Evolutionary conservation across 768 basidiomycete genomes (phyloP).

Genomic region (Chalciporus sphaerocephalus): DNA sequence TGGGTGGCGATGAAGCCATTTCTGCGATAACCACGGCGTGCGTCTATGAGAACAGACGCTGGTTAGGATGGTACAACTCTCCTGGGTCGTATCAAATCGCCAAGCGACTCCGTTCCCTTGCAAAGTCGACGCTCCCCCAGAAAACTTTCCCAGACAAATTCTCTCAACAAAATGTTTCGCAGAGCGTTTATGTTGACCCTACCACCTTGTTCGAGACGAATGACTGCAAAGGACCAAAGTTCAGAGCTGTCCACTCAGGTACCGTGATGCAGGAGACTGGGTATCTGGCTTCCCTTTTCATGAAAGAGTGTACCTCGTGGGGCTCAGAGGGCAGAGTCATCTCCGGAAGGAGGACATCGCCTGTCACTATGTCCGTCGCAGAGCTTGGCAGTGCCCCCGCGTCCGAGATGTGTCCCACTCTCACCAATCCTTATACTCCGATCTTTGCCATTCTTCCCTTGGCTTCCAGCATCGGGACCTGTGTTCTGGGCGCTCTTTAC

Average conservation of each 20-base stretch:
- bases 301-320: not conserved
- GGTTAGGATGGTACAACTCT: slow-evolving; percentile 34
- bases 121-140: slow-evolving; percentile 15
- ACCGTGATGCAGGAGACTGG: slow-evolving; percentile 3
- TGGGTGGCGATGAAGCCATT: slow-evolving; percentile 32
- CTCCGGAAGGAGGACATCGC: not conserved
- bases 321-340: not conserved
- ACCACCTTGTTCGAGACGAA: slow-evolving; percentile 6
- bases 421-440: not conserved
- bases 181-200: slow-evolving; percentile 8
- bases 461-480: not conserved
- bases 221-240: slow-evolving; percentile 6
- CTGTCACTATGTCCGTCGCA: slow-evolving; percentile 3
- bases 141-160: slow-evolving; percentile 6
- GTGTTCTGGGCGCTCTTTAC: slow-evolving; percentile 6
- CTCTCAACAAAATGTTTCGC: slow-evolving; percentile 10
- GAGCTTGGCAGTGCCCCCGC: not conserved
- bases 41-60: slow-evolving; percentile 22
- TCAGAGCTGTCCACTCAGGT: slow-evolving; percentile 8
- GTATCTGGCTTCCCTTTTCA: slow-evolving; percentile 8
- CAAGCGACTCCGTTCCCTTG: slow-evolving; percentile 21
- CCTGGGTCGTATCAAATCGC: slow-evolving; percentile 30
- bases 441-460: slow-evolving; percentile 4
- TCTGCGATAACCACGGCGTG: slow-evolving; percentile 30
- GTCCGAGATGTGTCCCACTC: not conserved